Conservation (phyloP, 768 basidiomycete genomes). For the Lactarius tabidus region DNA sequence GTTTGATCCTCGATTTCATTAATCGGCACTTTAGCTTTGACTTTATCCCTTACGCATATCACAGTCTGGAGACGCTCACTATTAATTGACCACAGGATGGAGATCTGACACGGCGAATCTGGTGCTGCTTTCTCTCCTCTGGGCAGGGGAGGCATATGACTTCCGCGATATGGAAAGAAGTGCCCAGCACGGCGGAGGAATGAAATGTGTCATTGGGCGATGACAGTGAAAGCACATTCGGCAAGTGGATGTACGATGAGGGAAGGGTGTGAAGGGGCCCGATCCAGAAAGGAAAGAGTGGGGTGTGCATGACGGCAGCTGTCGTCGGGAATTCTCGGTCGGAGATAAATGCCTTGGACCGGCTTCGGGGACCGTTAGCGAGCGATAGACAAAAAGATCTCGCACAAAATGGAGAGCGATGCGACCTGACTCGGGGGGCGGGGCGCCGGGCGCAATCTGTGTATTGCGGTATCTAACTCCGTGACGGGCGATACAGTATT, state of each 20-base stretch:
- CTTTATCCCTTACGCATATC: background rate
- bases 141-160: background rate
- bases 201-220: constrained; percentile 9
- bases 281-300: constrained; percentile 10
- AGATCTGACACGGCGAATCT: constrained; percentile 5
- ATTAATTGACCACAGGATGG: background rate
- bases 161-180: constrained; percentile 3
- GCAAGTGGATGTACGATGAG: constrained; percentile 9
- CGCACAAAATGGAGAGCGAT: background rate
- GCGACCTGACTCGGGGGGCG: background rate
- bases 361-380: constrained; percentile 4
- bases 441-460: background rate
- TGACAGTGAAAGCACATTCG: constrained; percentile 4
- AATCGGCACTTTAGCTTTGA: background rate
- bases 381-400: background rate
- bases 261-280: background rate
- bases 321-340: constrained; percentile 20
- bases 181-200: background rate
- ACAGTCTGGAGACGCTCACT: background rate
- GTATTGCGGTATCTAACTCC: constrained; percentile 12
- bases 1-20: background rate
- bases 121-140: background rate
- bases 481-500: constrained; percentile 14
- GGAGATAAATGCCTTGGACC: constrained; percentile 10
- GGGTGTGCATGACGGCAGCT: constrained; percentile 22